Evolutionary conservation across 2,329 filamentous ascomycete species (phyloP).

Genomic region (Fusarium floridanum): DNA sequence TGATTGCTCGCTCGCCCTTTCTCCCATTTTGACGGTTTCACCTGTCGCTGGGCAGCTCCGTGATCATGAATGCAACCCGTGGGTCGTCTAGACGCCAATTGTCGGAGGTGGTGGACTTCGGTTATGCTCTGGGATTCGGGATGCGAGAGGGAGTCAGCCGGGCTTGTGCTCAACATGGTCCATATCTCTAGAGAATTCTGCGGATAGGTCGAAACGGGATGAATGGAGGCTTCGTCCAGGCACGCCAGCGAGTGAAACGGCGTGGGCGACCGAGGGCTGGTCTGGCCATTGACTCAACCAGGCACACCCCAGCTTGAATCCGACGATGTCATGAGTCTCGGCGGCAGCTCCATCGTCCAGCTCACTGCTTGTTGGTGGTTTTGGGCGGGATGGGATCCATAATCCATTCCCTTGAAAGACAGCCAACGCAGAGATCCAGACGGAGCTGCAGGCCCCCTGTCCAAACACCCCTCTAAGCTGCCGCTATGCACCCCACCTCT

Average conservation of each 20-base stretch:
- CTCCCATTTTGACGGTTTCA: conserved; percentile 27
- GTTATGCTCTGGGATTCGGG: not conserved
- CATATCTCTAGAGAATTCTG: not conserved
- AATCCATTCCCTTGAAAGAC: conserved; percentile 26
- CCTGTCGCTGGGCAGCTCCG: conserved; percentile 22
- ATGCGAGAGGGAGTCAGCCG: not conserved
- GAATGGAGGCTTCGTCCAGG: conserved; percentile 22
- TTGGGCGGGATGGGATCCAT: conserved; percentile 33
- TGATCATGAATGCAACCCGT: conserved; percentile 11
- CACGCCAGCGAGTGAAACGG: conserved; percentile 6
- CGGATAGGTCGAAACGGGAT: conserved; percentile 14
- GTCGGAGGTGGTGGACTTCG: not conserved
- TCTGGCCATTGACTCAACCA: conserved; percentile 29
- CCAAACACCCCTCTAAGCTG: conserved; percentile 16
- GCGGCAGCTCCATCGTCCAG: conserved; percentile 36
- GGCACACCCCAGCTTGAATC: conserved; percentile 35
- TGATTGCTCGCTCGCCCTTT: conserved; percentile 19
- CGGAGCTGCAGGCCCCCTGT: conserved; percentile 21
- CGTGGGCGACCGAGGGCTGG: conserved; percentile 18
- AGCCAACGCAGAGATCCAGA: conserved; percentile 28
- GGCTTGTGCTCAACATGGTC: not conserved
- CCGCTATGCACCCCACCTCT: conserved; percentile 28
- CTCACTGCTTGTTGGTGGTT: conserved; percentile 34
- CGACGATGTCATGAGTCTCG: conserved; percentile 21
- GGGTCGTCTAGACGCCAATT: conserved; percentile 1